phyloP scores from a whole-genome alignment of 805 yeast species.

The Spathaspora boniae region DNA sequence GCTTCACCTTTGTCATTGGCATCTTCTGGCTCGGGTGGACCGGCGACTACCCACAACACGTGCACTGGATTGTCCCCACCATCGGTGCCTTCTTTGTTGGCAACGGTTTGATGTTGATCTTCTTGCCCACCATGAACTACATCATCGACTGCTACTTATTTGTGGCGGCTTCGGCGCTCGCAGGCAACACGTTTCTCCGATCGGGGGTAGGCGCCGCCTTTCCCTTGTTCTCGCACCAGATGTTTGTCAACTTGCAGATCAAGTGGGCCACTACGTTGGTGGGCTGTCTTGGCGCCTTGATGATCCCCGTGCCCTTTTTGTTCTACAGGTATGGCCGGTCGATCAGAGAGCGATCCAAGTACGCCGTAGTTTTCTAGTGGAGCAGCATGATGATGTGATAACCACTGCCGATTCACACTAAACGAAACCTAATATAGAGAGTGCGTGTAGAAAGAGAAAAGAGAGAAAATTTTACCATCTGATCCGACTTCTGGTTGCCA shows the following conservation, averaged over 20 bases:
- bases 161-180: conserved; percentile 61
- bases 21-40: conserved; percentile 87
- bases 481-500: too few relatives aligned
- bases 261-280: conserved; percentile 55
- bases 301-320: conserved; percentile 56
- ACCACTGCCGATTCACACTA: too few relatives aligned
- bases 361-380: too few relatives aligned
- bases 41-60: conserved; percentile 65
- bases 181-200: conserved; percentile 59
- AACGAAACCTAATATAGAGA: too few relatives aligned
- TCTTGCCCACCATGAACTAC: conserved; percentile 59
- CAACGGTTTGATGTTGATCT: conserved; percentile 50
- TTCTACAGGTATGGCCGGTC: conserved; percentile 48
- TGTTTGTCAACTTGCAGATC: conserved; percentile 48
- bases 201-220: conserved; percentile 59
- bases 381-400: not conserved
- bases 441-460: too few relatives aligned
- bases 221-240: conserved; percentile 54
- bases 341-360: conserved; percentile 18
- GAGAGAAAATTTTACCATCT: too few relatives aligned
- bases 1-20: conserved; percentile 70
- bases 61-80: conserved; percentile 74
- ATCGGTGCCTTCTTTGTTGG: conserved; percentile 42
- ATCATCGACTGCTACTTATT: conserved; percentile 57
- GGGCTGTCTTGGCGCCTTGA: conserved; percentile 48